Evolutionary conservation across 208 protist genomes (phyloP).

Genomic region (Tritrichomonas musculus): DNA sequence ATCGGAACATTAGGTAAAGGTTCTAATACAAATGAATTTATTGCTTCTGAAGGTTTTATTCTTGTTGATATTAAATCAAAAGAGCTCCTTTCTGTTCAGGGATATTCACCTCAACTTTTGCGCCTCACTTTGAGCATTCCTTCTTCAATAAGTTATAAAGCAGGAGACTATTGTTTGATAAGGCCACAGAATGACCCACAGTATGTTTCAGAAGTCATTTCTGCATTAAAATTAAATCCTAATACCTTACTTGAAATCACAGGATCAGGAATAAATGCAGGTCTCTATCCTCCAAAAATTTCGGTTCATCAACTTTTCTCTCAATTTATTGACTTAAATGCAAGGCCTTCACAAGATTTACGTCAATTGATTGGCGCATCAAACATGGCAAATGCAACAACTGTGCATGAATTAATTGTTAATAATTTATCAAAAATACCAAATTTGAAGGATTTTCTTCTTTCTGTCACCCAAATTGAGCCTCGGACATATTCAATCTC

Average conservation of each 20-base stretch:
- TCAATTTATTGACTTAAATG: not conserved
- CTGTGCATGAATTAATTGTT: not conserved
- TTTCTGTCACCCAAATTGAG: not conserved
- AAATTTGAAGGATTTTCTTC: not conserved
- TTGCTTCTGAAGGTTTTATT: not conserved
- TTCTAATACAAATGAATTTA: not conserved
- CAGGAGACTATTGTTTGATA: not conserved
- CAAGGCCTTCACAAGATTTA: not conserved
- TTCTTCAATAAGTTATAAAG: not conserved
- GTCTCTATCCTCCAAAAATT: not conserved
- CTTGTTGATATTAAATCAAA: not conserved
- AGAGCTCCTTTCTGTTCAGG: not conserved
- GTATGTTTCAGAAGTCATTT: not conserved
- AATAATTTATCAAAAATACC: not conserved
- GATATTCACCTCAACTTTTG: not conserved
- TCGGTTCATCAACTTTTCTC: not conserved
- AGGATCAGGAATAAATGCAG: not conserved
- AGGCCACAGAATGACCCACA: not conserved
- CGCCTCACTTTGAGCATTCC: not conserved
- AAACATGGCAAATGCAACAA: not conserved
- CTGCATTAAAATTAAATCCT: not conserved
- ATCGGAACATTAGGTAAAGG: not conserved
- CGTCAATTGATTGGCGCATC: not conserved
- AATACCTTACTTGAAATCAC: not conserved
- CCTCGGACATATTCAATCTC: not conserved